Percentiles rank a stretch among this genome's conserved stretches.
Conservation (phyloP, 2,329 filamentous ascomycete genomes). For the Teratosphaeriaceae sp. region DNA sequence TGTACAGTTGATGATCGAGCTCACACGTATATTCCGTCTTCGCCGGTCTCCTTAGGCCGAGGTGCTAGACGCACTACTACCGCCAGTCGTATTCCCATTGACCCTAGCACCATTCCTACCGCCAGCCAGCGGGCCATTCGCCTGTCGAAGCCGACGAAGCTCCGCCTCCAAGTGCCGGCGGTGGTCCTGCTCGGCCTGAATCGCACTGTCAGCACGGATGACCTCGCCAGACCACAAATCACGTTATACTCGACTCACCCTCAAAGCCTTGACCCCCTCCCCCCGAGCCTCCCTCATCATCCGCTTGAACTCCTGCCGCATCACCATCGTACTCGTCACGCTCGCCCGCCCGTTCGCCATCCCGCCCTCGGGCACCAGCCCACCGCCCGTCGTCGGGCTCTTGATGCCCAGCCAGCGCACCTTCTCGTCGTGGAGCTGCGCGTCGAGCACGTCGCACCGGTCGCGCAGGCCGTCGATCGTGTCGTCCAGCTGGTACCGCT, state of each 20-base stretch:
- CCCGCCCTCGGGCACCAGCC: slow-evolving; percentile 26
- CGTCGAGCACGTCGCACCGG: slow-evolving; percentile 56
- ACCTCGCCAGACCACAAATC: background rate
- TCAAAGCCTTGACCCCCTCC: slow-evolving; percentile 58
- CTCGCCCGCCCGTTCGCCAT: slow-evolving; percentile 34
- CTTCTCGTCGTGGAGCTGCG: slow-evolving; percentile 59
- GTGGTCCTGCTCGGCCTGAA: slow-evolving; percentile 65
- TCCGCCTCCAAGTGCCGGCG: slow-evolving; percentile 59
- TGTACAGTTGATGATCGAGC: too few species aligned
- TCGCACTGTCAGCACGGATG: slow-evolving; percentile 19
- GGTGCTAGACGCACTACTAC: too few species aligned
- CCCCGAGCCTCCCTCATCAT: slow-evolving; percentile 69
- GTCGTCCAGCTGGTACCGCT: slow-evolving; percentile 58
- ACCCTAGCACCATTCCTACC: too few species aligned
- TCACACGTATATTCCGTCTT: too few species aligned
- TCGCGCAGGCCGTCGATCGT: slow-evolving; percentile 59
- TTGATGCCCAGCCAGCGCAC: slow-evolving; percentile 59
- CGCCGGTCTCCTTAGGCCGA: too few species aligned
- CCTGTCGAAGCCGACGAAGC: slow-evolving; percentile 47
- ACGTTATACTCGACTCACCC: slow-evolving; percentile 45
- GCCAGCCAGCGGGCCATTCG: slow-evolving; percentile 8
- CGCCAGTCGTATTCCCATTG: too few species aligned
- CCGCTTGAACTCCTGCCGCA: slow-evolving; percentile 71
- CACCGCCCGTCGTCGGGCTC: slow-evolving; percentile 33
- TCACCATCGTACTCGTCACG: slow-evolving; percentile 61